Base-by-base conservation (phyloP, 768 basidiomycete species). In the Mycena pura region DNA sequence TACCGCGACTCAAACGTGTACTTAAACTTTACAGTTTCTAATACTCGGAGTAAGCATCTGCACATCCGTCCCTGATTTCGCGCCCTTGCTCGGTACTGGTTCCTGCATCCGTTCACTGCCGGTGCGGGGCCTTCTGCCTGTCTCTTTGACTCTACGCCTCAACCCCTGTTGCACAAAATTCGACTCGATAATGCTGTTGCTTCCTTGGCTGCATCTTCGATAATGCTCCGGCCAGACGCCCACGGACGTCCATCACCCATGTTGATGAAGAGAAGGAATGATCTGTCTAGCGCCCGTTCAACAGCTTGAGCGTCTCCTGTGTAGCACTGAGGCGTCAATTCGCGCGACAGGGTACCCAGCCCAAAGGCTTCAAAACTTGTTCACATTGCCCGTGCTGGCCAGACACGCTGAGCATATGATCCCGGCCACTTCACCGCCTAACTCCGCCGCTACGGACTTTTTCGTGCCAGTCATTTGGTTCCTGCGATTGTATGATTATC, bases 1-100 rank as follows among this genome's bases (percentile, higher is more conserved):
- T 25, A 46, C 56, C 56, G 32, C 55, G 8, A 63, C 49, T 51
- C 51, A 57, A 63, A 57, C 51, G 50, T 63, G 62, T 36, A 51
- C 36, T 58, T 57, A 48, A 63, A 58, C 38, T 54, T 36, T 53
- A 48, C 39, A 32, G 44, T 47, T 48, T 14, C 44, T 58, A 52
- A 63, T 63, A 48, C 52, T 55, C 61, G 61, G 52, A 49, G 61
- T 13, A 28, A 50, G 21, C 46, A 19, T 39, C 43, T 32, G 11
- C n/a, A 62, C 13, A 5, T 38, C 22, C 11, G 13, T 27, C 8
- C 60, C 48, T 56, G 41, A 53, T 56, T 45, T 45, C 47, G 15
- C 17, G 34, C 49, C 48, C 43, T 51, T 24, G 36, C 29, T 27
- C 39, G n/a, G 40, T 19, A 40, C 19, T 39, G 47, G 27, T 28